These are phyloP conservation scores for Trichosporon faecale DNA, from an alignment of 1,284 basidiomycete species.

Conservation along the genomic window DNA sequence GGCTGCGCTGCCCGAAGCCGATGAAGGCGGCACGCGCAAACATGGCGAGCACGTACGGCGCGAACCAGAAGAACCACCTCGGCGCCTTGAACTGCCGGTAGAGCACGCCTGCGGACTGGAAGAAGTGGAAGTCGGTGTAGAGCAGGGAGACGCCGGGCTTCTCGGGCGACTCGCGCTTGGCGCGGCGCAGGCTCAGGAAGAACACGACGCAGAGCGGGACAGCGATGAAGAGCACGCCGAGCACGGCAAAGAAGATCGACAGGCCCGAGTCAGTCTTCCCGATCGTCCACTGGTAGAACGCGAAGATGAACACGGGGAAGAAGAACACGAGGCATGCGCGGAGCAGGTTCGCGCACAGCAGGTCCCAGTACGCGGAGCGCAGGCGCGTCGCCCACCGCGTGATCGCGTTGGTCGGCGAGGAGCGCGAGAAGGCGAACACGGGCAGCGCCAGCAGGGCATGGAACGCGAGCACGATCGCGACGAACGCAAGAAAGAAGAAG, in stretches of 20 bases:
- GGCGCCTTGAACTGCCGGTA: slow-evolving; percentile 52
- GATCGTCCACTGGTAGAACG: slow-evolving; percentile 84
- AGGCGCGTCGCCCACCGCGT: slow-evolving; percentile 46
- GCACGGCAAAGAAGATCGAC: slow-evolving; percentile 63
- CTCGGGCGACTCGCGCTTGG: slow-evolving; percentile 35
- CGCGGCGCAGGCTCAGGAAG: slow-evolving; percentile 34
- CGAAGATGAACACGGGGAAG: slow-evolving; percentile 69
- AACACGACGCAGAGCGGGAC: slow-evolving; percentile 56
- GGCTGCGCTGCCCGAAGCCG: slow-evolving; percentile 64
- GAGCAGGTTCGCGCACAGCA: slow-evolving; percentile 50
- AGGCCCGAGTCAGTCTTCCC: slow-evolving; percentile 70
- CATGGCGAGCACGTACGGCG: slow-evolving; percentile 48
- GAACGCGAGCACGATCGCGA: slow-evolving; percentile 59
- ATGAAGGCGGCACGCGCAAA: slow-evolving; percentile 66
- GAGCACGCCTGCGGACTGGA: slow-evolving; percentile 48
- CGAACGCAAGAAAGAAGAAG: slow-evolving; percentile 63
- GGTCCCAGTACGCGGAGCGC: slow-evolving; percentile 57
- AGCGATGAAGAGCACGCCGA: slow-evolving; percentile 61
- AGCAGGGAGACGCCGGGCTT: slow-evolving; percentile 40
- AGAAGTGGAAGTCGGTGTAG: slow-evolving; percentile 49
- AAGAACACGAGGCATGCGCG: slow-evolving; percentile 61
- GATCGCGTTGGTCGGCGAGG: slow-evolving; percentile 13
- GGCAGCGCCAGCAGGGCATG: slow-evolving; percentile 59
- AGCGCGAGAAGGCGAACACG: slow-evolving; percentile 43
- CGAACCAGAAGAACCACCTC: slow-evolving; percentile 55